These are phyloP conservation scores for Sporothrix curviconia DNA, from an alignment of 2,329 filamentous ascomycete genomes.

Conservation along the genomic window DNA sequence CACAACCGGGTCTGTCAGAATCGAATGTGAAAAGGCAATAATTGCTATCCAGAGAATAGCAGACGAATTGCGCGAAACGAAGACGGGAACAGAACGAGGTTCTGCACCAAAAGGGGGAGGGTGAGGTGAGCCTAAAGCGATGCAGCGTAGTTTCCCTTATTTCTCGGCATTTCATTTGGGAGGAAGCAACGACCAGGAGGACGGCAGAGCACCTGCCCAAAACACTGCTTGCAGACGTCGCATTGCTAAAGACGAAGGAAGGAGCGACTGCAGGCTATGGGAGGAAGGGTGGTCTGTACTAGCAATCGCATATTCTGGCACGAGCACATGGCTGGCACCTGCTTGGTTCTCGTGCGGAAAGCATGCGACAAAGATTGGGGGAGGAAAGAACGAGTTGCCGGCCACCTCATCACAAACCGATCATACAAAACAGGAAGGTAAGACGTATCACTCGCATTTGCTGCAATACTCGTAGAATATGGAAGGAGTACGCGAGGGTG, in stretches of 20 bases:
- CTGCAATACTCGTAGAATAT: no score
- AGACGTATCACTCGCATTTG: no score
- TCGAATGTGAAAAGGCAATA: background rate
- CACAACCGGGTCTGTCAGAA: background rate
- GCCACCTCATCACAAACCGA: no score
- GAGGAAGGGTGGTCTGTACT: no score
- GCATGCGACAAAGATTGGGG: background rate
- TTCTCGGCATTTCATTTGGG: slow-evolving; percentile 3
- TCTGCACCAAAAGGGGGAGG: background rate
- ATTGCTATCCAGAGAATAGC: background rate
- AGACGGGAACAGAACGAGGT: background rate
- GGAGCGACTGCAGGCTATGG: background rate
- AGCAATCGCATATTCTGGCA: no score
- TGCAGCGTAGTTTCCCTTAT: background rate
- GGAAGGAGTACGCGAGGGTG: no score
- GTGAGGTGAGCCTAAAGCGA: background rate
- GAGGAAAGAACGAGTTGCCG: background rate
- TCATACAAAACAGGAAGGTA: slow-evolving; percentile 3
- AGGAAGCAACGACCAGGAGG: background rate
- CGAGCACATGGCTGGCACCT: background rate
- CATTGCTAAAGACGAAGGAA: background rate
- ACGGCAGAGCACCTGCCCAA: no score
- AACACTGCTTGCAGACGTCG: background rate
- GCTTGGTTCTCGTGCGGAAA: background rate
- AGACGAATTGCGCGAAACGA: background rate